Base-by-base conservation (phyloP, 2,329 filamentous ascomycete species). In the Knoxdaviesia proteae region DNA sequence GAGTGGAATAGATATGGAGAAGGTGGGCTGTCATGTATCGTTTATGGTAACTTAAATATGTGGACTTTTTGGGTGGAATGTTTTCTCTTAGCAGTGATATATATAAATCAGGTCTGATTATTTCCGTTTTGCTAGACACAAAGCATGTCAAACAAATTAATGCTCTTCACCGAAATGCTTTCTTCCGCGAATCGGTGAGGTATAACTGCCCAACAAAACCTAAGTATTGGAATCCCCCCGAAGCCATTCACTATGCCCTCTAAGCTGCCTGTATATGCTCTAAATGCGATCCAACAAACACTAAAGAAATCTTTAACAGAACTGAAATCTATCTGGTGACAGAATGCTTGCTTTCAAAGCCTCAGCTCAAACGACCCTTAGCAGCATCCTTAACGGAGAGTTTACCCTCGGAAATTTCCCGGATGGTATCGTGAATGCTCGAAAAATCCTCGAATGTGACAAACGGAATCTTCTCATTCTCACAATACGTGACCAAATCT, bases 401-500 rank as follows among this genome's bases (percentile, higher is more conserved):
- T 57, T 79, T 77, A 30, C 83, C 84, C 33, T 73, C 73, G n/a
- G 67, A 69, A 52, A 94, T 84, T 46, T 80, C 75, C 63, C 84
- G 77, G 47, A 84, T 79, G 32, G 79, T 80, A 47, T 71, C 65
- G 40, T 83, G 67, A 53, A 94, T 94, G 48, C 77, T 74, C 6
- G 71, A 72, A 74, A 88, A 94, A 62, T 87, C 76, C 52, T 82
- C 68, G 57, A 94, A 94, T 3, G 82, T 76, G 9, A 83, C 88
- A 58, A 92, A 94, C 0, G 87, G 86, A 20, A 93, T 77, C 7
- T 80, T 73, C 58, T 93, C 76, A 43, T 74, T 76, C 52, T 87
- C 79, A 56, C 88, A 94, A 62, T 84, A 94, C 9, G 70, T 75
- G 48, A 94, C 80, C 44, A 96, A 71, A 59, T 96, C 86, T 84